These are phyloP conservation scores for Hortiboletus rubellus DNA, from an alignment of 1,284 basidiomycete genomes.

Conservation along the genomic window DNA sequence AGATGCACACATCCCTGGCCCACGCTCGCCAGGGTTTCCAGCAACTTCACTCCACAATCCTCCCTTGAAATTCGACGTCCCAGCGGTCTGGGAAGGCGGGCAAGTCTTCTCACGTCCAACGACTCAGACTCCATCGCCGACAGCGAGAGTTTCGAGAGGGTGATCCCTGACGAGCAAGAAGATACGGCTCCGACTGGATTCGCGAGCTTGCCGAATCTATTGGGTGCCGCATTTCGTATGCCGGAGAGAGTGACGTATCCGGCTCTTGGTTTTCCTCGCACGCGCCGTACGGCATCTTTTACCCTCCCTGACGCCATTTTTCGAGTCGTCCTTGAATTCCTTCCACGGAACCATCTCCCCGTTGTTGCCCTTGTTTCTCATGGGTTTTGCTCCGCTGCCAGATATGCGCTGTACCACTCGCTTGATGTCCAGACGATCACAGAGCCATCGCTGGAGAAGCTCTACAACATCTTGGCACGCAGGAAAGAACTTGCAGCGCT, in stretches of 20 bases:
- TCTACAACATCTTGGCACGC: conserved; percentile 23
- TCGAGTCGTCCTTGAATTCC: conserved; percentile 21
- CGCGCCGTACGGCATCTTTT: neutral
- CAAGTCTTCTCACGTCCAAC: conserved; percentile 26
- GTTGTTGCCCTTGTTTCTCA: conserved; percentile 25
- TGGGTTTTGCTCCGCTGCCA: conserved; percentile 21
- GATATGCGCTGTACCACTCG: conserved; percentile 23
- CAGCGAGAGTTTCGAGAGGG: conserved; percentile 14
- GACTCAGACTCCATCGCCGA: conserved; percentile 14
- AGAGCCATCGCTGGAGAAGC: conserved; percentile 13
- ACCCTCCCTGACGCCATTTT: conserved; percentile 26
- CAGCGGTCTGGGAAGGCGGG: conserved; percentile 33
- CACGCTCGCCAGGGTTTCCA: conserved; percentile 26
- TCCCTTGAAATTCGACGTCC: conserved; percentile 37
- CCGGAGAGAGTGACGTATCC: neutral
- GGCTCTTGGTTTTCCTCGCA: neutral
- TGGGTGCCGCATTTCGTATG: conserved; percentile 6
- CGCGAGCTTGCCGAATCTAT: conserved; percentile 23
- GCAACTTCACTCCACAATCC: conserved; percentile 20
- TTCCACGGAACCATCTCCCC: conserved; percentile 19
- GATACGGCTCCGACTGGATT: conserved; percentile 3
- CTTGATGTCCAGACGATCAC: conserved; percentile 21
- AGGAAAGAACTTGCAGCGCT: conserved; percentile 23
- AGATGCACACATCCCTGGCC: conserved; percentile 12
- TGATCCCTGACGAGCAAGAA: neutral